Conservation (phyloP, 139 green algal species). For the Asterochloris sp. region DNA sequence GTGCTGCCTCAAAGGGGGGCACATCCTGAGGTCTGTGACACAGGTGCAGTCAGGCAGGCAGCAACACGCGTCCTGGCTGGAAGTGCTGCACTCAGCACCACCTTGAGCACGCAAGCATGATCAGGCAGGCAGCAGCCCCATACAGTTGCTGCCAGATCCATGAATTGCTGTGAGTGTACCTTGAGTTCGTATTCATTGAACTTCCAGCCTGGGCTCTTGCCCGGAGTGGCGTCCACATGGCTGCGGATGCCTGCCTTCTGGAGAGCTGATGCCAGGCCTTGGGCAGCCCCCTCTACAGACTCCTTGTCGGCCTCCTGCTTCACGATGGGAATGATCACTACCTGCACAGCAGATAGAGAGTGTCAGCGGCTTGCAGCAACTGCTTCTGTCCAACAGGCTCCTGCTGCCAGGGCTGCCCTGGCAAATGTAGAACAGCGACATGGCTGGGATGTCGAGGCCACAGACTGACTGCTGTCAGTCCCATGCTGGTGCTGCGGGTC, state of each 20-base stretch:
- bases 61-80: neutral
- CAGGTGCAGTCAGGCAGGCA: neutral
- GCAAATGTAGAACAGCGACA: too few relatives aligned
- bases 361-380: neutral
- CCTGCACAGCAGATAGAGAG: slow-evolving; percentile 44
- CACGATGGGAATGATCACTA: slow-evolving; percentile 91
- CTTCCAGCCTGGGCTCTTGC: slow-evolving; percentile 91
- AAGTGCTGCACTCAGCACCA: neutral
- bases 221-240: slow-evolving; percentile 74
- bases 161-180: neutral
- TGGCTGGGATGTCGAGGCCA: too few relatives aligned
- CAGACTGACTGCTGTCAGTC: too few relatives aligned
- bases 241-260: slow-evolving; percentile 72
- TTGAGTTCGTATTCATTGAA: slow-evolving; percentile 98
- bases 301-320: slow-evolving; percentile 81
- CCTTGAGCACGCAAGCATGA: neutral
- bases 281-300: slow-evolving; percentile 58
- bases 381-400: too few relatives aligned
- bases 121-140: too few relatives aligned
- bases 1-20: too few relatives aligned
- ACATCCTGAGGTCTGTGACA: neutral
- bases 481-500: too few relatives aligned
- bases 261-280: slow-evolving; percentile 46
- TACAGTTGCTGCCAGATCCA: too few relatives aligned
- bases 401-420: neutral